Base-by-base conservation (phyloP, 176 grass and related monocot genomes). In the Aegilops umbellulata region DNA sequence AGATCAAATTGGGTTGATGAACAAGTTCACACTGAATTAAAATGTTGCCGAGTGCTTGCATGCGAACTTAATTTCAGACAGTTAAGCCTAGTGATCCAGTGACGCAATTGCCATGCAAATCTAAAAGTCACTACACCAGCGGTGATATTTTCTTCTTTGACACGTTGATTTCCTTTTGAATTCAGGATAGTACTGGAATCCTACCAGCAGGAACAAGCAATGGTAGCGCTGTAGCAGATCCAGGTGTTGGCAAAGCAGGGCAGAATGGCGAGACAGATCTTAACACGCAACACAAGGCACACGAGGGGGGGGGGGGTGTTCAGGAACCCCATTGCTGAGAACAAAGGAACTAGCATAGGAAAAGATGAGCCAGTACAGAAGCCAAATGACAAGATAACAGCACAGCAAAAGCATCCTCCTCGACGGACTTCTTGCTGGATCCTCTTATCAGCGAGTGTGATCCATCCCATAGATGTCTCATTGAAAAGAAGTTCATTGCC, bases 401-500 rank as follows among this genome's bases (percentile, higher is more conserved):
- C 3, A 24, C 64, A 47, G 51, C 51, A 8, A 57, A 6, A 57
- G 30, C 86, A 65, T 61, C 84, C 35, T 83, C 58, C 35, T 83
- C 58, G 53, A 76, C 30, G 1, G 60, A 76, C 53, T 60, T 89
- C 79, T 80, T 49, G 78, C 31, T 83, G 78, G 84, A 87, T 84
- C 83, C 90, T 65, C 78, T 80, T 76, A 80, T 94, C 51, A 78
- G 82, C 82, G 86, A 81, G 41, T 95, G 90, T 60, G 93, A 98
- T 86, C 82, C 86, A 58, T 95, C 86, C 12, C 88, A 94, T 79
- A 91, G 88, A 80, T 95, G 92, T 49, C 41, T 92, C 13, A 90
- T 90, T 80, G 83, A 83, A 87, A 57, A 88, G 44, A 92, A 87
- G 53, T 94, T 95, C 66, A 84, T 92, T 26, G 92, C 90, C 79